A percentile compares a stretch with the other conserved stretches of the same genome.
These are phyloP conservation scores for Monosporascus ibericus DNA, from an alignment of 2,329 filamentous ascomycete genomes.

Conservation along the genomic window DNA sequence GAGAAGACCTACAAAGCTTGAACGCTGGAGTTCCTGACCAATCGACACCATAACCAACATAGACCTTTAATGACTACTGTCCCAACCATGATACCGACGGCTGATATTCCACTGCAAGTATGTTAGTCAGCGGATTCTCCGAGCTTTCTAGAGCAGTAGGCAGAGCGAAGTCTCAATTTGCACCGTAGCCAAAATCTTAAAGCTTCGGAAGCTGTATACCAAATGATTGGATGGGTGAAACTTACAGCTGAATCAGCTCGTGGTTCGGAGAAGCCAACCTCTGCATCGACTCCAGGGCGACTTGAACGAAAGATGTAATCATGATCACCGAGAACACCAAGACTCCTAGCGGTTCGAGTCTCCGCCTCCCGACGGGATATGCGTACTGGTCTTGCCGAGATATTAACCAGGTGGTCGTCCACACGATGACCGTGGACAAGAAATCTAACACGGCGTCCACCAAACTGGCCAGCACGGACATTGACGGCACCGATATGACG, in stretches of 20 bases:
- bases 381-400: slow-evolving; percentile 66
- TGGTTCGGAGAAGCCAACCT: slow-evolving; percentile 57
- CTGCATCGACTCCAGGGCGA: slow-evolving; percentile 63
- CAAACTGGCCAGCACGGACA: slow-evolving; percentile 73
- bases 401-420: slow-evolving; percentile 70
- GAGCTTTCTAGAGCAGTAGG: too few species aligned
- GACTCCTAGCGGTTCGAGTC: slow-evolving; percentile 73
- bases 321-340: slow-evolving; percentile 80
- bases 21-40: slow-evolving; percentile 81
- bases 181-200: background rate
- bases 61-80: slow-evolving; percentile 77
- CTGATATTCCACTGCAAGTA: slow-evolving; percentile 47
- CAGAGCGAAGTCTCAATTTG: background rate
- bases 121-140: slow-evolving; percentile 3
- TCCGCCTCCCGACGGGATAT: slow-evolving; percentile 72
- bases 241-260: slow-evolving; percentile 61
- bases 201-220: background rate
- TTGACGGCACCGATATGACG: slow-evolving; percentile 69
- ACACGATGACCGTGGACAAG: slow-evolving; percentile 74
- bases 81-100: slow-evolving; percentile 72
- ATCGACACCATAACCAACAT: slow-evolving; percentile 82
- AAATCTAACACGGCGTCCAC: slow-evolving; percentile 79
- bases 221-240: background rate
- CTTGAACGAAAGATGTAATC: slow-evolving; percentile 79
- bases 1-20: slow-evolving; percentile 57